phyloP scores from a whole-genome alignment of 805 yeast species.

The Saccharomycopsis fibuligera region DNA sequence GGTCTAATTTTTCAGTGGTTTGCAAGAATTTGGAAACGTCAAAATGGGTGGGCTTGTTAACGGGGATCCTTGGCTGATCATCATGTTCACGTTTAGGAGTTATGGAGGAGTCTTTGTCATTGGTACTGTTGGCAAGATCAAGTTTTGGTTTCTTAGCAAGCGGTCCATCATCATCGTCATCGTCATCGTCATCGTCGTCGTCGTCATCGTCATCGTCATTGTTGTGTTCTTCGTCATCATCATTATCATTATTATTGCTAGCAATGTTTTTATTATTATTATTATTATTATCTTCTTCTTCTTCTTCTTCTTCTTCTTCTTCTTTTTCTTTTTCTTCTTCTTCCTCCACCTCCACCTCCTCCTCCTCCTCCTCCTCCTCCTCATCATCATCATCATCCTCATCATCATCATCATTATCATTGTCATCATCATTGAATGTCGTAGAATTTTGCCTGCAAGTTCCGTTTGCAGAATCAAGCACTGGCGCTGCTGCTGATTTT shows the following conservation, averaged over 20 bases:
- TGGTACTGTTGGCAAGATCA: too few species aligned
- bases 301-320: neutral
- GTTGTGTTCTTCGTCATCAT: neutral
- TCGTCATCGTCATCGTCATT: constrained; percentile 19
- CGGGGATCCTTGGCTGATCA: constrained; percentile 51
- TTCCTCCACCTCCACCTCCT: constrained; percentile 1
- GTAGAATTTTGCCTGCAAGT: too few species aligned
- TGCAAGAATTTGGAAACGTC: constrained; percentile 61
- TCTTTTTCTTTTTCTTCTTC: neutral
- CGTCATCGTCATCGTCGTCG: constrained; percentile 20
- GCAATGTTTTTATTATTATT: neutral
- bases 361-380: too few species aligned
- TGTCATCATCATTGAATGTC: too few species aligned
- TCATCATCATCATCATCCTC: too few species aligned
- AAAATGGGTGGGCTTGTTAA: constrained; percentile 72
- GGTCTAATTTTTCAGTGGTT: constrained; percentile 51
- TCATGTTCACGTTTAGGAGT: neutral
- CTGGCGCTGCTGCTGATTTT: too few species aligned
- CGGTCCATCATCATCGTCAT: constrained; percentile 11
- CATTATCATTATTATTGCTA: constrained; percentile 15
- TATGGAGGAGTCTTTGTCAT: too few species aligned
- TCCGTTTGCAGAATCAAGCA: too few species aligned
- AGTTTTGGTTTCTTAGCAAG: constrained; percentile 6
- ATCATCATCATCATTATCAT: too few species aligned
- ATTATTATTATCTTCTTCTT: neutral